Evolutionary conservation across 805 yeast species (phyloP), one percentile per base, ranked within the genome.

Genomic region (Debaryomyces maramus): DNA sequence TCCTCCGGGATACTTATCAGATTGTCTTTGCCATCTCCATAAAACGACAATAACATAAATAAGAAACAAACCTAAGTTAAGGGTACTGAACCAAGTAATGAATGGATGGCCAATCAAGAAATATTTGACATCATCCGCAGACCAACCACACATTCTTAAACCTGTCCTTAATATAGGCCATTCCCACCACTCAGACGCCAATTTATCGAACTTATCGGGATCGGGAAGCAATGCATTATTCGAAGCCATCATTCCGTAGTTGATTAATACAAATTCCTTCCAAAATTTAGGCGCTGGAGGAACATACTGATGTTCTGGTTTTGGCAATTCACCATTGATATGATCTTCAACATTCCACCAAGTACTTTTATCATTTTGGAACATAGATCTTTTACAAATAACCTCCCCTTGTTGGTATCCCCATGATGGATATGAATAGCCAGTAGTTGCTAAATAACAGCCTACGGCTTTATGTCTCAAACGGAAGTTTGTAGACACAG

Each of bases 221-320:
- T 86, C 95, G 6, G 93, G 91, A 21, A 86, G 75, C 52, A 86
- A 70, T 0, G 91, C 95, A 53, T 84, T 86, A 58, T 86, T 86
- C 9, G 91, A 82, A 6, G 91, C 86, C 81, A 85, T 85, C 95
- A 86, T 86, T 2, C 91, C 93, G 56, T 83, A 79, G 56, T 86
- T 86, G 46, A 84, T 70, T 53, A 83, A 79, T 27, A 85, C 60
- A 47, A 86, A 86, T 62, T 86, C 93, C 44, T 83, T 82, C 72
- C 85, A 73, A 61, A 86, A 85, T 27, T 53, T 57, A 9, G 74
- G 70, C 29, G 54, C 58, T 5, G 75, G 75, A 2, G 74, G 59
- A 33, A 65, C 63, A 41, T 67, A 70, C 7, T 39, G 37, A 2
- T 41, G 49, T 5, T 48, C 39, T 4, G 72, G 76, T 3, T 34